These are phyloP conservation scores for Lachnellula cervina DNA, from an alignment of 2,329 filamentous ascomycete genomes.

Conservation along the genomic window DNA sequence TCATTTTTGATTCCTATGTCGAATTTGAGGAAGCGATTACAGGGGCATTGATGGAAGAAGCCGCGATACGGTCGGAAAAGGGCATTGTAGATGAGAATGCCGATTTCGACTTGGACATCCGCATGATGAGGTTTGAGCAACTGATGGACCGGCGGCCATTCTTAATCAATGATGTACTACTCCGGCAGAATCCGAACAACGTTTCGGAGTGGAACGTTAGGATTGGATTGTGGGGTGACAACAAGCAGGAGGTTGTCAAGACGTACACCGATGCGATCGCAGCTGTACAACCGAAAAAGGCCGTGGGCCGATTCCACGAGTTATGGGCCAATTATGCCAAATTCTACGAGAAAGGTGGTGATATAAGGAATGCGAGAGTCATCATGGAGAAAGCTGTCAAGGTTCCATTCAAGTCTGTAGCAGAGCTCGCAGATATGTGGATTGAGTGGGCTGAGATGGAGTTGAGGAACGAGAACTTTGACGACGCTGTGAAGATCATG, in stretches of 20 bases:
- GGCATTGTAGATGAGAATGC: slow-evolving; percentile 73
- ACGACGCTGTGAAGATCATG: slow-evolving; percentile 92
- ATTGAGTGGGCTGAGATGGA: slow-evolving; percentile 99
- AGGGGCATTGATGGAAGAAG: slow-evolving; percentile 82
- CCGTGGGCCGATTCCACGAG: slow-evolving; percentile 86
- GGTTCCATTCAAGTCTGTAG: slow-evolving; percentile 96
- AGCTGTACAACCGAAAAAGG: slow-evolving; percentile 89
- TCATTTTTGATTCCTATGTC: slow-evolving; percentile 92
- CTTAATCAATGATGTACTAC: slow-evolving; percentile 88
- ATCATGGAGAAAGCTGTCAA: slow-evolving; percentile 99
- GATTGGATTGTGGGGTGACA: slow-evolving; percentile 91
- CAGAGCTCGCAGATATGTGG: slow-evolving; percentile 96
- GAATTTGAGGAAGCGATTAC: slow-evolving; percentile 98
- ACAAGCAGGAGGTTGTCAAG: slow-evolving; percentile 83
- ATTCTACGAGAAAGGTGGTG: slow-evolving; percentile 86
- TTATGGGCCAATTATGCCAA: slow-evolving; percentile 97
- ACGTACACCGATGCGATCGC: slow-evolving; percentile 94
- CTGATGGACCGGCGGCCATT: slow-evolving; percentile 96
- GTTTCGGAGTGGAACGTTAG: slow-evolving; percentile 97
- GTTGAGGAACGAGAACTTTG: slow-evolving; percentile 90
- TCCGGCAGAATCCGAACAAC: slow-evolving; percentile 94
- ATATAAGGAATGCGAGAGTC: slow-evolving; percentile 76
- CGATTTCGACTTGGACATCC: slow-evolving; percentile 90
- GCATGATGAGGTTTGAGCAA: slow-evolving; percentile 97
- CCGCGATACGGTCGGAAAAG: slow-evolving; percentile 73